Conservation (phyloP, 1,284 basidiomycete species). For the Cutaneotrichosporon sp. region DNA sequence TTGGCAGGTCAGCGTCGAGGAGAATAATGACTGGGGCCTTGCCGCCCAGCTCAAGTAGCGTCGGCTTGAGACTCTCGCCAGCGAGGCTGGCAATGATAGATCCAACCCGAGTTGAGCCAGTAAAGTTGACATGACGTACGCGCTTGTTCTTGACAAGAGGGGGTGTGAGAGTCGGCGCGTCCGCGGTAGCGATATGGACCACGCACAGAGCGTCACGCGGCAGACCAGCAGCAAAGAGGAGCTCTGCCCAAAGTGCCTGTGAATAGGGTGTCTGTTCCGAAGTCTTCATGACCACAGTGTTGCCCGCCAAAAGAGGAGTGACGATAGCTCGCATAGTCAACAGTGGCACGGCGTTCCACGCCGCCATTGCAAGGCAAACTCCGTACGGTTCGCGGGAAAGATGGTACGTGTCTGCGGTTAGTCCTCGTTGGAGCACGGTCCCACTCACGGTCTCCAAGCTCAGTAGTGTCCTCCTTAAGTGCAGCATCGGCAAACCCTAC, state of each 20-base stretch:
- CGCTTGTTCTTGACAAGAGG: constrained; percentile 56
- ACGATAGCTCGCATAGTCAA: constrained; percentile 51
- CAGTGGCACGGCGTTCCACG: constrained; percentile 27
- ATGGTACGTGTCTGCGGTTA: constrained; percentile 3
- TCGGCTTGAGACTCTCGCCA: constrained; percentile 48
- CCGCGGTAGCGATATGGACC: constrained; percentile 53
- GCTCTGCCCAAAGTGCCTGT: constrained; percentile 54
- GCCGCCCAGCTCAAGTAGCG: constrained; percentile 49
- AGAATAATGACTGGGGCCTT: constrained; percentile 53
- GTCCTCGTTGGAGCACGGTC: neutral
- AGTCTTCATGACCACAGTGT: constrained; percentile 60
- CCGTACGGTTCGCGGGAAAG: constrained; percentile 23
- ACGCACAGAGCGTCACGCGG: constrained; percentile 59
- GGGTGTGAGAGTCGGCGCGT: constrained; percentile 51
- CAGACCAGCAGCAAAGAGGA: constrained; percentile 53
- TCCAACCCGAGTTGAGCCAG: constrained; percentile 50
- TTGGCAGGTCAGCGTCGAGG: constrained; percentile 58
- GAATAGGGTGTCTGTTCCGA: constrained; percentile 57
- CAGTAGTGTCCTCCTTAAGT: constrained; percentile 9
- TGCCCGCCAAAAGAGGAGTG: constrained; percentile 59
- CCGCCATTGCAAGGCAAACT: constrained; percentile 24
- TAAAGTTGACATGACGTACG: constrained; percentile 51
- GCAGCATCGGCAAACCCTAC: constrained; percentile 12
- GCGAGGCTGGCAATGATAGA: constrained; percentile 37
- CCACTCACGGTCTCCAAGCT: constrained; percentile 7